Evolutionary conservation across 768 basidiomycete genomes (phyloP), one percentile per base, ranked within the genome.

Genomic region (Hypholoma sublateritium): DNA sequence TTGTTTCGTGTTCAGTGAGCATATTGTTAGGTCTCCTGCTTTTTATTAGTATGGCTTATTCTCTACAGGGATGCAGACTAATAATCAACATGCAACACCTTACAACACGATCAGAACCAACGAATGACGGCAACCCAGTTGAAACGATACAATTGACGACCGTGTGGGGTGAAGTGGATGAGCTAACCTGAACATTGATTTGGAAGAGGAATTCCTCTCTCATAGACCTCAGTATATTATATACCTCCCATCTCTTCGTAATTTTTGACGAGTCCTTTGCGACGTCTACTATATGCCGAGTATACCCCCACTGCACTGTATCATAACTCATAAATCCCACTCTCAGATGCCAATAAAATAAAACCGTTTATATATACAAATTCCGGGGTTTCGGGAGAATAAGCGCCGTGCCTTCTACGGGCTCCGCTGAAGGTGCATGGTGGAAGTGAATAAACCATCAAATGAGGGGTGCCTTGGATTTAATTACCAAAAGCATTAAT

Each of bases 1-100:
- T 70, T 19, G 67, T 69, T 14, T 57, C 68, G 19, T 68, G 60
- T 21, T 62, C 67, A 37, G 69, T 70, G 51, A 56, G 67, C 51
- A n/a, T 34, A 12, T 37, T 21, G 3, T 7, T 50, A n/a, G 9
- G 21, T 34, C 19, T 28, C 9, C 36, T 6, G 22, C 9, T 4
- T 13, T 17, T 4, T 22, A 7, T 37, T 35, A 42, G 53, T 25
- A 57, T 44, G n/a, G 12, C 12, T 39, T 7, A 22, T 43, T 35
- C 46, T 25, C 47, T 7, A 36, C 36, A 69, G 68, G 67, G 68
- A 12, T 66, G 67, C 58, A 57, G 68, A 42, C 57, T 68, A 32
- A 63, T 67, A 7, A 65, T 69, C 34, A 67, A 67, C 43, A 58
- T 67, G 53, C 64, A 66, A 53, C 56, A 52, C 7, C 49, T 63